Percentiles rank a stretch among this genome's conserved stretches.
Conservation (phyloP, 352 stramenopile species). For the Phytophthora kernoviae region DNA sequence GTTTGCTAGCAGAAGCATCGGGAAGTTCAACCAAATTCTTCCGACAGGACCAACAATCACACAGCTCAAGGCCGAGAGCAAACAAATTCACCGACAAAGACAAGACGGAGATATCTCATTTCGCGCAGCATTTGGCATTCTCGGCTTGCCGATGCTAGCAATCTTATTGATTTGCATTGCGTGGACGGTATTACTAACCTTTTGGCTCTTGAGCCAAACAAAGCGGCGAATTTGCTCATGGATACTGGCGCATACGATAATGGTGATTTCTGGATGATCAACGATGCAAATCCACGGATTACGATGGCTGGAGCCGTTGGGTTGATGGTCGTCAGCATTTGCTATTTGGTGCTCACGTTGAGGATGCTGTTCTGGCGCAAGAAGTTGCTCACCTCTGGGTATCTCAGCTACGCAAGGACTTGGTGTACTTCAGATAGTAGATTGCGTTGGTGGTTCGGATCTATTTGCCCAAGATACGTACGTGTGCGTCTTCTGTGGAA, state of each 20-base stretch:
- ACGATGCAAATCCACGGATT: slow-evolving; percentile 10
- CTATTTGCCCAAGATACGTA: slow-evolving; percentile 3
- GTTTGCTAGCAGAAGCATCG: background rate
- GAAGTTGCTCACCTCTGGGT: slow-evolving; percentile 1
- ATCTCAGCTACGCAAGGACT: background rate
- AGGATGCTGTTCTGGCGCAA: slow-evolving; percentile 27
- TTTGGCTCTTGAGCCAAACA: slow-evolving; percentile 18
- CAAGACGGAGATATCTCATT: slow-evolving; percentile 5
- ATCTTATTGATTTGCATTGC: slow-evolving; percentile 13
- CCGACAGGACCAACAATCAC: slow-evolving; percentile 2
- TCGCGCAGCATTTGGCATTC: slow-evolving; percentile 12
- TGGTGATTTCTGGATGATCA: slow-evolving; percentile 26
- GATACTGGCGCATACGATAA: slow-evolving; percentile 28
- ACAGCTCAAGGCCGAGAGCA: slow-evolving; percentile 1
- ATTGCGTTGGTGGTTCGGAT: background rate
- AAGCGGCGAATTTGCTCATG: slow-evolving; percentile 32
- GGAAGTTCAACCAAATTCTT: slow-evolving; percentile 11
- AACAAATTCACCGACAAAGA: background rate
- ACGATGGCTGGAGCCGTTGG: slow-evolving; percentile 6
- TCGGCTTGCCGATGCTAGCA: slow-evolving; percentile 17
- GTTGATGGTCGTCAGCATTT: slow-evolving; percentile 10
- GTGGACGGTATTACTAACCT: slow-evolving; percentile 27
- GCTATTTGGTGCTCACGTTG: slow-evolving; percentile 19
- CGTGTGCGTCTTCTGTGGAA: slow-evolving; percentile 1
- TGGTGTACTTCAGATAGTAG: background rate